Percentiles rank a stretch among this genome's conserved stretches.
Conservation (phyloP, 2,329 filamentous ascomycete genomes). For the Pseudogymnoascus sp. region DNA sequence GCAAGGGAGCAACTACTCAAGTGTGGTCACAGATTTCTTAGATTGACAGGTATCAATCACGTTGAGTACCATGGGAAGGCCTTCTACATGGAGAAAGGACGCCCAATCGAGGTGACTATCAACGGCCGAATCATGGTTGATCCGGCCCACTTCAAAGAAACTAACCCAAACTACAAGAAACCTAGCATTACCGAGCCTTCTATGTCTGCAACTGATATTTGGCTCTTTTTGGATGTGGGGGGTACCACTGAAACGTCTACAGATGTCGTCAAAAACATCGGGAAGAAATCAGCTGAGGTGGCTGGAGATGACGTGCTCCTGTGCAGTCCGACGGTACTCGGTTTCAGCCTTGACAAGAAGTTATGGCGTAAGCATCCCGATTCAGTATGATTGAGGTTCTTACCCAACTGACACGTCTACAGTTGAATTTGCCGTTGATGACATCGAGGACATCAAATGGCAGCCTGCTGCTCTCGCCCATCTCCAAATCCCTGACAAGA, state of each 20-base stretch:
- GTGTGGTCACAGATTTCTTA: constrained; percentile 23
- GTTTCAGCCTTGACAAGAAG: constrained; percentile 20
- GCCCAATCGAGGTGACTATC: constrained; percentile 17
- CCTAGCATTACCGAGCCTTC: constrained; percentile 11
- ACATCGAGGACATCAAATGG: constrained; percentile 23
- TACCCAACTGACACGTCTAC: not conserved
- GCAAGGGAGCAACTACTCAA: constrained; percentile 21
- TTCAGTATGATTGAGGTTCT: not conserved
- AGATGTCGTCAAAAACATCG: constrained; percentile 10
- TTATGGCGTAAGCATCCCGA: constrained; percentile 16
- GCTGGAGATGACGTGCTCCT: constrained; percentile 19
- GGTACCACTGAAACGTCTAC: not conserved
- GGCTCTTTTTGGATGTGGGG: not conserved
- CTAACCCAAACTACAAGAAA: constrained; percentile 22
- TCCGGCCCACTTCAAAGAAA: constrained; percentile 22
- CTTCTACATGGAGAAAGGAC: constrained; percentile 27
- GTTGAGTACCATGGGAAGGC: constrained; percentile 26
- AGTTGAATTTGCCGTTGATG: constrained; percentile 19
- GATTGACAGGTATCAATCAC: constrained; percentile 23
- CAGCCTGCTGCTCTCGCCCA: constrained; percentile 16
- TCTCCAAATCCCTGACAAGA: constrained; percentile 19
- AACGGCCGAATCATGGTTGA: constrained; percentile 25
- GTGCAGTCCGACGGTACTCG: constrained; percentile 18
- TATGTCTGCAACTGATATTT: not conserved
- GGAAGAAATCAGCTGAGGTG: constrained; percentile 13